Evolutionary conservation across 2,329 filamentous ascomycete species (phyloP), one percentile per base, ranked within the genome.

Genomic region (Epichloe glyceriae): DNA sequence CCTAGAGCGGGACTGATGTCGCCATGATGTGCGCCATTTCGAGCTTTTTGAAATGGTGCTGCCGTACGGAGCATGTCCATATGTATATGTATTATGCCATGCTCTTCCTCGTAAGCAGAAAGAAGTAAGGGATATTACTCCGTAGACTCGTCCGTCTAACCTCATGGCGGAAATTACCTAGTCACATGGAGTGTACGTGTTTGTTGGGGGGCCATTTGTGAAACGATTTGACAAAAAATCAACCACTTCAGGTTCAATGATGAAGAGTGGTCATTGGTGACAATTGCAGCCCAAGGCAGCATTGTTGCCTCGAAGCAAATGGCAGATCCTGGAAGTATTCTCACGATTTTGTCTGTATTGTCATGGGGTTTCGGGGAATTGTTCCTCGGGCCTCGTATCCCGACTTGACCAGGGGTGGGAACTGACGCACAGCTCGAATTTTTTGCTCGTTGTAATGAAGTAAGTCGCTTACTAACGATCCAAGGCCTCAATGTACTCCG

Each of bases 1-100:
- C 69, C 63, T 68, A 60, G 53, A 56, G 55, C 62, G 58, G 62
- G 64, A 63, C 57, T 58, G 59, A 46, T 44, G n/a, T 39, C 41
- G 26, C 51, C 17, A 26, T 35, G 20, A 46, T 38, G 44, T 46
- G 50, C 44, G 33, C 34, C 42, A 46, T 39, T 22, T 33, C 19
- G 15, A 50, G 26, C 10, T 12, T 5, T 22, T 12, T 11, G 35
- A 17, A 17, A 20, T 5, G 19, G 19, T 48, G 49, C 49, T 51
- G n/a, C 30, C 26, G 22, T 8, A 26, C 7, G 7, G 26, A 26
- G 26, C 7, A 19, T n/a, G 26, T 30, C 26, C 26, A 30, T 30
- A 7, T 26, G 22, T 0, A 30, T 30, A 7, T 26, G 22, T 0
- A 10, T 30, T 30, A 10, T 10, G 26, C 26, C 26, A 10, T 30